A percentile compares a stretch with the other conserved stretches of the same genome.
These are phyloP conservation scores for Aspergillaceae sp. DNA, from an alignment of 2,329 filamentous ascomycete species.

Conservation along the genomic window DNA sequence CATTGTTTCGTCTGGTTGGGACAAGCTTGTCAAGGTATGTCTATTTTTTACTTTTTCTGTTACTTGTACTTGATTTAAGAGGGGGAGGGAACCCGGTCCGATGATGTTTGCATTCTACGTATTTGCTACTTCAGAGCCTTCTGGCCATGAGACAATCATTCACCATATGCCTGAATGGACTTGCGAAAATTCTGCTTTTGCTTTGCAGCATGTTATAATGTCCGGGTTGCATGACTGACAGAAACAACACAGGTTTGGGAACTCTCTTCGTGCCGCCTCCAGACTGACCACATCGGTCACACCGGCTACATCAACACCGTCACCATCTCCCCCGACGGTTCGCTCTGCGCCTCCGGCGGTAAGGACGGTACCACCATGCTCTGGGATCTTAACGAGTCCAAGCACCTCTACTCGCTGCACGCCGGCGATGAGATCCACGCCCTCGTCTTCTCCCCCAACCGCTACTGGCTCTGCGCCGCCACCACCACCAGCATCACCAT, in stretches of 20 bases:
- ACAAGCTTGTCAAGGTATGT: slow-evolving; percentile 99
- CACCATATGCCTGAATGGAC: slow-evolving; percentile 54
- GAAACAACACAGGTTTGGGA: slow-evolving; percentile 74
- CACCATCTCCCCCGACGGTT: slow-evolving; percentile 98
- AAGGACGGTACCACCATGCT: slow-evolving; percentile 99
- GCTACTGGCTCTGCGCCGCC: slow-evolving; percentile 99
- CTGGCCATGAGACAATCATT: slow-evolving; percentile 95
- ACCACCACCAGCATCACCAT: slow-evolving; percentile 98
- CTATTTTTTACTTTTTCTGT: slow-evolving; percentile 5
- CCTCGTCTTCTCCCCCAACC: slow-evolving; percentile 99
- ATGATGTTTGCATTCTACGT: slow-evolving; percentile 95
- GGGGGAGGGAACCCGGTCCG: slow-evolving; percentile 33
- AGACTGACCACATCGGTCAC: slow-evolving; percentile 99
- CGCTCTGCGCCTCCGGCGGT: slow-evolving; percentile 95
- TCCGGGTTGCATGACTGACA: slow-evolving; percentile 9
- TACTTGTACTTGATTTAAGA: slow-evolving; percentile 8
- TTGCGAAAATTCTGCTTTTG: slow-evolving; percentile 6
- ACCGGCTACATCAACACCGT: slow-evolving; percentile 99
- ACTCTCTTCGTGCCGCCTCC: slow-evolving; percentile 96
- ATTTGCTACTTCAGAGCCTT: slow-evolving; percentile 99
- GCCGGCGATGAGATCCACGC: slow-evolving; percentile 99
- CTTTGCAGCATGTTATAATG: slow-evolving; percentile 1
- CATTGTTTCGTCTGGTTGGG: slow-evolving; percentile 97
- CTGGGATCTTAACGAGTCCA: slow-evolving; percentile 99
- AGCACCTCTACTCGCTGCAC: slow-evolving; percentile 99